A percentile compares a stretch with the other conserved stretches of the same genome.
Conservation (phyloP, 371 early-diverging fungal species). For the Zancudomyces culisetae region DNA sequence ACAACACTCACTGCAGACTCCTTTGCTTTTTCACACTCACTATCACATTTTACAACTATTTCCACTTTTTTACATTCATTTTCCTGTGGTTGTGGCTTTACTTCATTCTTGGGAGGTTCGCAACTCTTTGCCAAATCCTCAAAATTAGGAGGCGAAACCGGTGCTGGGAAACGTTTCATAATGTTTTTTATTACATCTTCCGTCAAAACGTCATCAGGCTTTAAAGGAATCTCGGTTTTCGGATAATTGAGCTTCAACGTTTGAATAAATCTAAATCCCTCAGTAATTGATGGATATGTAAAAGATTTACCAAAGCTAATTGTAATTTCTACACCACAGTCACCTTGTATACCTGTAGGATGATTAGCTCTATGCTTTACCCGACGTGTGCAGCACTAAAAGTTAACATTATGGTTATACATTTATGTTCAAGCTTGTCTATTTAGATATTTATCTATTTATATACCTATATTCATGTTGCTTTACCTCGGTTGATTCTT, state of each 20-base stretch:
- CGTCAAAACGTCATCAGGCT: conserved; percentile 18
- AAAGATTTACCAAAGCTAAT: conserved; percentile 37
- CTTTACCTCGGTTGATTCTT: conserved; percentile 26
- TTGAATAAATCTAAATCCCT: conserved; percentile 38
- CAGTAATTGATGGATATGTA: conserved; percentile 32
- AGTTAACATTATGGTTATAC: neutral
- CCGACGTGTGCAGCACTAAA: conserved; percentile 31
- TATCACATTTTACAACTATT: conserved; percentile 11
- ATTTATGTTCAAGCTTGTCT: neutral
- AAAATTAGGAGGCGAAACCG: conserved; percentile 14
- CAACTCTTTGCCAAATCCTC: conserved; percentile 7
- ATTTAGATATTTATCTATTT: neutral
- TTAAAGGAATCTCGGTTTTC: conserved; percentile 12
- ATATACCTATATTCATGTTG: neutral
- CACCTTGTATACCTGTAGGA: conserved; percentile 53
- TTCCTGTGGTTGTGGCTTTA: conserved; percentile 11
- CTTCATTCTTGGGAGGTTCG: too few species aligned
- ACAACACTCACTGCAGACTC: conserved; percentile 17
- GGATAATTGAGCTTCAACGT: conserved; percentile 21
- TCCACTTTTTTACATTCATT: conserved; percentile 7
- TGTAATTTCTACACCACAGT: conserved; percentile 36
- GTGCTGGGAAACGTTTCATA: conserved; percentile 20
- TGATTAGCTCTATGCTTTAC: conserved; percentile 38
- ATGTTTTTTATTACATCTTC: conserved; percentile 12
- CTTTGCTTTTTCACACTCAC: conserved; percentile 1